Conservation (phyloP, 129 eudicot species). For the Chrysanthemum seticuspe region DNA sequence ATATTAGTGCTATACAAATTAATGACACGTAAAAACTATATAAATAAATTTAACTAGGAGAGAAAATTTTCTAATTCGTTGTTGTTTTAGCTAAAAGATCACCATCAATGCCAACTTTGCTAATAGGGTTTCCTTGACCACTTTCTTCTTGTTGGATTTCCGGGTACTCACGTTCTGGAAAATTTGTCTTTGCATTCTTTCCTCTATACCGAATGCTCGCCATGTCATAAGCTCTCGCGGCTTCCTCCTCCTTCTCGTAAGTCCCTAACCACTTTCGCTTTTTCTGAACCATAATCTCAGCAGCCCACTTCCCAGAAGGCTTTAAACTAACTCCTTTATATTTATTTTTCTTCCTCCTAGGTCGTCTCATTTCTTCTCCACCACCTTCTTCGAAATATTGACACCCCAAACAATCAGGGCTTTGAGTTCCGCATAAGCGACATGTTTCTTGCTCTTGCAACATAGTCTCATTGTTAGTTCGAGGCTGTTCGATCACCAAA, state of each 20-base stretch:
- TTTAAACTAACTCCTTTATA: slow-evolving; percentile 3
- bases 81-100: neutral
- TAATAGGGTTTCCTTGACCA: neutral
- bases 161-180: neutral
- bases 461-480: neutral
- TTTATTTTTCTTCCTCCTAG: neutral
- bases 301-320: slow-evolving; percentile 1
- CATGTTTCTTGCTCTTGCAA: slow-evolving; percentile 2
- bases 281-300: slow-evolving; percentile 12
- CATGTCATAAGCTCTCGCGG: slow-evolving; percentile 4
- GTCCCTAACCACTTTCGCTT: slow-evolving; percentile 16
- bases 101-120: neutral
- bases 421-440: neutral
- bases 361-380: neutral
- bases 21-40: no score
- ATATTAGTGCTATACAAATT: no score
- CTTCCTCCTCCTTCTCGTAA: neutral
- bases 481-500: neutral
- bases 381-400: neutral
- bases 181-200: neutral
- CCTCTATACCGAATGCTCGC: neutral
- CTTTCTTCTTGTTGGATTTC: neutral
- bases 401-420: slow-evolving; percentile 10
- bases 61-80: no score
- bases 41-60: no score